These are phyloP conservation scores for Globisporangium okanoganense DNA, from an alignment of 352 stramenopile species.

Conservation along the genomic window DNA sequence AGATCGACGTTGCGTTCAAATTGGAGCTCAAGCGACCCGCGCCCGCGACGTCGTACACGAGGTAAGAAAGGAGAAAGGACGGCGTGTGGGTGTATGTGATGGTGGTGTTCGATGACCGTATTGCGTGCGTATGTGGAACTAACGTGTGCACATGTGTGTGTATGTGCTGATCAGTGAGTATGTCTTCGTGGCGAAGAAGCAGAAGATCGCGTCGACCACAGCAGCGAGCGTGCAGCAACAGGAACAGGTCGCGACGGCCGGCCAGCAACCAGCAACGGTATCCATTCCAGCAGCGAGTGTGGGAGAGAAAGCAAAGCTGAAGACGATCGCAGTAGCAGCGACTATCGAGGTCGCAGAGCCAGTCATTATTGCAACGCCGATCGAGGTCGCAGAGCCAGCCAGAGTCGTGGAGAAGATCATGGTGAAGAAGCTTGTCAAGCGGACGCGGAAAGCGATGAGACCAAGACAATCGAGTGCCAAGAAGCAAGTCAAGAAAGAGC, in stretches of 20 bases:
- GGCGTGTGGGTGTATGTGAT: slow-evolving; percentile 10
- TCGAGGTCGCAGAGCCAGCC: neutral
- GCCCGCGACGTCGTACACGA: slow-evolving; percentile 10
- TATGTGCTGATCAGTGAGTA: slow-evolving; percentile 8
- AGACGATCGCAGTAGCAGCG: neutral
- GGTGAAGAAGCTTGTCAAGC: slow-evolving; percentile 32
- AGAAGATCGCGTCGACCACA: neutral
- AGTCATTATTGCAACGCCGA: neutral
- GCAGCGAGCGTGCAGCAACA: slow-evolving; percentile 4
- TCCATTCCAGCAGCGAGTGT: neutral
- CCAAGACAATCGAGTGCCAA: slow-evolving; percentile 11
- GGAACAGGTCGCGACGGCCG: neutral
- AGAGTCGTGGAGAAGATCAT: neutral
- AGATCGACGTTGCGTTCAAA: slow-evolving; percentile 44
- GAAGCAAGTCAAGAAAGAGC: slow-evolving; percentile 24
- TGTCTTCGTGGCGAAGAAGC: slow-evolving; percentile 13
- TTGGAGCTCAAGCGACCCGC: slow-evolving; percentile 31
- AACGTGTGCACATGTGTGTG: neutral
- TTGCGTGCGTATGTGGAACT: neutral
- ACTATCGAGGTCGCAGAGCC: no score
- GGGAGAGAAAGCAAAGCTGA: neutral
- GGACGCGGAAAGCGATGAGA: slow-evolving; percentile 32
- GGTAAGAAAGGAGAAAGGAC: slow-evolving; percentile 8
- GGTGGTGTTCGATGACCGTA: neutral
- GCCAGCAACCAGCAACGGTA: neutral